Conservation (phyloP, 169 alveolate genomes). For the Cyclospora cayetanensis region DNA sequence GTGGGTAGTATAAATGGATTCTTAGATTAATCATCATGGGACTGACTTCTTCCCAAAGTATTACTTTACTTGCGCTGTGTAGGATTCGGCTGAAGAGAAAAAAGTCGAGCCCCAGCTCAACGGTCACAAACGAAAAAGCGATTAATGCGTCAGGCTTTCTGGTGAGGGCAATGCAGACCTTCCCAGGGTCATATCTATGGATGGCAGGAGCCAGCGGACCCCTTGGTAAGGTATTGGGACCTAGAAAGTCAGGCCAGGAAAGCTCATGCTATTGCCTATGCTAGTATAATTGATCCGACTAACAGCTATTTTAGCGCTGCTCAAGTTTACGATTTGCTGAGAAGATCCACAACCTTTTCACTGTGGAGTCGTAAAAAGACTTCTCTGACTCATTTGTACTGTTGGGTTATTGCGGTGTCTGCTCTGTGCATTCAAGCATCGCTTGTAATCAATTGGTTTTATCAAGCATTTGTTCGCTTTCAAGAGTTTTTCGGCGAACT, state of each 20-base stretch:
- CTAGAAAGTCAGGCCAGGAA: neutral
- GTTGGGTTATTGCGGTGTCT: neutral
- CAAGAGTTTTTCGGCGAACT: slow-evolving; percentile 27
- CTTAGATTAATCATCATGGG: neutral
- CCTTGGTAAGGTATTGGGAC: slow-evolving; percentile 8
- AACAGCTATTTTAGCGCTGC: neutral
- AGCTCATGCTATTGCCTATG: neutral
- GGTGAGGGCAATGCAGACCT: neutral
- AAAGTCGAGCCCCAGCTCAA: neutral
- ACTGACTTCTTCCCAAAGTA: neutral
- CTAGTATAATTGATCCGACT: neutral
- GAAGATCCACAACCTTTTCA: neutral
- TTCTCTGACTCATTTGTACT: neutral
- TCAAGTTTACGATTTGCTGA: neutral
- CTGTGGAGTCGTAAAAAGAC: neutral
- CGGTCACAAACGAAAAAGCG: neutral
- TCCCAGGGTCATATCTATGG: slow-evolving; percentile 11
- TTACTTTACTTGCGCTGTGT: neutral
- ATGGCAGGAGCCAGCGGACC: slow-evolving; percentile 59
- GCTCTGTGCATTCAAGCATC: slow-evolving; percentile 1
- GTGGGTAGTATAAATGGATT: neutral
- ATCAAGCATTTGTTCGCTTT: slow-evolving; percentile 7
- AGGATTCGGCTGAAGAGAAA: neutral
- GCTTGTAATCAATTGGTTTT: slow-evolving; percentile 21
- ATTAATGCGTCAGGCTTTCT: neutral